A percentile compares a stretch with the other conserved stretches of the same genome.
Evolutionary conservation across 2,329 filamentous ascomycete species (phyloP).

Genomic region (Aspergillus piperis): DNA sequence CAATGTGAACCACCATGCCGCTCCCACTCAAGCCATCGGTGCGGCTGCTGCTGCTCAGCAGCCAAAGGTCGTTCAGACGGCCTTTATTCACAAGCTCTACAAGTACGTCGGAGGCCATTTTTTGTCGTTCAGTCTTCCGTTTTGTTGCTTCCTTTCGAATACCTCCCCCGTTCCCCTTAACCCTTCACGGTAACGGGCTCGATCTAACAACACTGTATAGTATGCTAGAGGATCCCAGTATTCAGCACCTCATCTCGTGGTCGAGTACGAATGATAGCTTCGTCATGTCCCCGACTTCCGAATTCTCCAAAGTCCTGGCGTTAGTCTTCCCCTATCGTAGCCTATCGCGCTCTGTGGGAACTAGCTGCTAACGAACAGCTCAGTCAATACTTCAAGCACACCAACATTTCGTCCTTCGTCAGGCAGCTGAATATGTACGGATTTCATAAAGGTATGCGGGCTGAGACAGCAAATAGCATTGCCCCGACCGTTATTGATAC

Average conservation of each 20-base stretch:
- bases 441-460: slow-evolving; percentile 84
- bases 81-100: slow-evolving; percentile 98
- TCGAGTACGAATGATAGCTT: slow-evolving; percentile 92
- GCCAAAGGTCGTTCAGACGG: slow-evolving; percentile 96
- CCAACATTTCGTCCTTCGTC: slow-evolving; percentile 98
- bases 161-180: too few species aligned
- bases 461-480: not conserved
- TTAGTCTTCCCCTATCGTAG: slow-evolving; percentile 53
- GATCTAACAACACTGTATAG: slow-evolving; percentile 52
- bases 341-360: not conserved
- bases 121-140: not conserved
- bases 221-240: slow-evolving; percentile 93
- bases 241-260: slow-evolving; percentile 97
- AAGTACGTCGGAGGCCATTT: slow-evolving; percentile 63
- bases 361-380: slow-evolving; percentile 12
- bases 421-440: slow-evolving; percentile 99
- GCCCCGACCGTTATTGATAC: slow-evolving; percentile 13
- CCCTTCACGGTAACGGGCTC: not conserved
- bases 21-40: slow-evolving; percentile 38
- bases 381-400: slow-evolving; percentile 99
- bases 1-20: slow-evolving; percentile 29
- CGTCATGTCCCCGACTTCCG: slow-evolving; percentile 95
- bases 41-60: slow-evolving; percentile 69
- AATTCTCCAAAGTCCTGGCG: slow-evolving; percentile 98
- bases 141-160: not conserved